Evolutionary conservation across 192 early-diverging fungal genomes (phyloP).

Genomic region (Gamsiella multidivaricata): DNA sequence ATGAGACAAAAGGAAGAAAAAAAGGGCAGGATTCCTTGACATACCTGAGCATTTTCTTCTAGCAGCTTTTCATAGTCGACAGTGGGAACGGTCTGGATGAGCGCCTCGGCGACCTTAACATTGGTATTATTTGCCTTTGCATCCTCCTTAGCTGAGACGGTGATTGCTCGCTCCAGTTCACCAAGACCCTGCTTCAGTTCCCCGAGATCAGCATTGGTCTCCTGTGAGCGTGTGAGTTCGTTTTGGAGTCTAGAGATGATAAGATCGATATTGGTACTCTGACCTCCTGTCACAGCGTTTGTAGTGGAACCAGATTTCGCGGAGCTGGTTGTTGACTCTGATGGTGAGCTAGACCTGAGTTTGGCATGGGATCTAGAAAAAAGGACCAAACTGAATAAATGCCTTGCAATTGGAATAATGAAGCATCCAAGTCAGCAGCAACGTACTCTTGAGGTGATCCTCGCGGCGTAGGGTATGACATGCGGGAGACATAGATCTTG

Average conservation of each 20-base stretch:
- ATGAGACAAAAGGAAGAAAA: neutral
- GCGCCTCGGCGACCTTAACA: slow-evolving; percentile 2
- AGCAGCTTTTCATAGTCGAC: slow-evolving; percentile 9
- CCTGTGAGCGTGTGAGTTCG: slow-evolving; percentile 41
- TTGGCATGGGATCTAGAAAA: slow-evolving; percentile 23
- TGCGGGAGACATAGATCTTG: slow-evolving; percentile 43
- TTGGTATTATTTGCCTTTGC: neutral
- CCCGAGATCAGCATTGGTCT: slow-evolving; percentile 39
- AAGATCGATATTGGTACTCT: slow-evolving; percentile 47
- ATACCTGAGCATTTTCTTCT: slow-evolving; percentile 20
- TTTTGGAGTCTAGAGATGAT: slow-evolving; percentile 50
- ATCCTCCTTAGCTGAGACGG: slow-evolving; percentile 14
- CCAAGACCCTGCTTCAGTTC: slow-evolving; percentile 42
- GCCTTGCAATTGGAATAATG: no score
- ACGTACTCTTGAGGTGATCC: slow-evolving; percentile 49
- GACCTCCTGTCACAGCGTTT: slow-evolving; percentile 2
- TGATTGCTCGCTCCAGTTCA: slow-evolving; percentile 31
- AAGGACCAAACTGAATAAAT: neutral
- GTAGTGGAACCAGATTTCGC: slow-evolving; percentile 4
- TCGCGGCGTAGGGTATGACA: slow-evolving; percentile 34
- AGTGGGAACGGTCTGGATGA: neutral
- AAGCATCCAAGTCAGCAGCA: no score
- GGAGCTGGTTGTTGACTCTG: slow-evolving; percentile 15
- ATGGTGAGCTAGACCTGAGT: slow-evolving; percentile 22
- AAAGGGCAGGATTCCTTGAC: neutral